phyloP scores from a whole-genome alignment of 179 eudicot genomes.

The Spinacia oleracea region DNA sequence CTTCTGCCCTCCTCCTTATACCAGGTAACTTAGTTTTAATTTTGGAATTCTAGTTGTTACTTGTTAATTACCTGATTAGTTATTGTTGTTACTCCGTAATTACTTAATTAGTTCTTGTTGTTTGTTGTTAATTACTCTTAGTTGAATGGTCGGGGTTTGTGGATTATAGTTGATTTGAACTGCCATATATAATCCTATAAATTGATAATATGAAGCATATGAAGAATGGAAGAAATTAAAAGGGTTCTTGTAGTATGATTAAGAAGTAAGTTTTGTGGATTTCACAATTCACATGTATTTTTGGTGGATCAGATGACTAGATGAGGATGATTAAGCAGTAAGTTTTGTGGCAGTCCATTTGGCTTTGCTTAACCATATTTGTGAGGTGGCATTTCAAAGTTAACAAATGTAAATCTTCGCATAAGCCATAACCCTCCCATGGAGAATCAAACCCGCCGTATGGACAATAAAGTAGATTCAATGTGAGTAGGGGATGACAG shows the following conservation, averaged over 20 bases:
- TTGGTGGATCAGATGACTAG: constrained; percentile 8
- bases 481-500: not conserved
- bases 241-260: too few relatives aligned
- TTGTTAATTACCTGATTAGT: not conserved
- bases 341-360: not conserved
- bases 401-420: too few relatives aligned
- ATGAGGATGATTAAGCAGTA: too few relatives aligned
- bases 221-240: too few relatives aligned
- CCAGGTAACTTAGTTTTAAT: constrained; percentile 50
- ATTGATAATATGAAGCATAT: too few relatives aligned
- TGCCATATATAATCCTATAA: too few relatives aligned
- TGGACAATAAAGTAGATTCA: not conserved
- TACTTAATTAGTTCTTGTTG: not conserved
- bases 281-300: not conserved
- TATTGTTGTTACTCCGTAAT: not conserved
- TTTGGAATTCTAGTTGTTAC: not conserved
- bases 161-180: not conserved
- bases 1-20: constrained; percentile 84
- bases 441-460: not conserved
- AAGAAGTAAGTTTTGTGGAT: too few relatives aligned
- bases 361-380: not conserved
- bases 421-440: not conserved
- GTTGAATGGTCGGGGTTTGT: too few relatives aligned
- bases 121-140: not conserved
- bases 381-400: not conserved